Evolutionary conservation across 768 basidiomycete species (phyloP).

Genomic region (Rhizopogon roseolus): DNA sequence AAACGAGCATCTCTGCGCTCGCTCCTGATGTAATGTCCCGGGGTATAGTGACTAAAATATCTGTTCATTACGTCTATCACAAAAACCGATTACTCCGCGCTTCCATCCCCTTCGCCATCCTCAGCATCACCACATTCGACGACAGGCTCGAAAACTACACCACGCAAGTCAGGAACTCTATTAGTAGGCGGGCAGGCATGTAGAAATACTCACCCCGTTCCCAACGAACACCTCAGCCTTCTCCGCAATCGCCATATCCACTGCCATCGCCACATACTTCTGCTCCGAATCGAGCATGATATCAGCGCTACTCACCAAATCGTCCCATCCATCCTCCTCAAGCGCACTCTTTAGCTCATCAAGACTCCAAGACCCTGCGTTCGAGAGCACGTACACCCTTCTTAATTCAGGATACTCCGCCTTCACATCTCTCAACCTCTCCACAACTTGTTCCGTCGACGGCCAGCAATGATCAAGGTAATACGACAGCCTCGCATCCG

Average conservation of each 20-base stretch:
- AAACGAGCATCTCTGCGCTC: background rate
- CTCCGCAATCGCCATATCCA: constrained; percentile 59
- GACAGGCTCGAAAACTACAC: constrained; percentile 43
- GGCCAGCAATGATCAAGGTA: constrained; percentile 43
- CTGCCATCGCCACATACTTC: constrained; percentile 42
- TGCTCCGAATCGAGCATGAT: constrained; percentile 41
- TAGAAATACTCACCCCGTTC: constrained; percentile 45
- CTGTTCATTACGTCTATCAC: constrained; percentile 15
- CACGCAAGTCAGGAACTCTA: background rate
- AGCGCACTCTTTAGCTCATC: constrained; percentile 33
- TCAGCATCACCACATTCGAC: constrained; percentile 45
- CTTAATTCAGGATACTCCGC: constrained; percentile 24
- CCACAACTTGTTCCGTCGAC: constrained; percentile 35
- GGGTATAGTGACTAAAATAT: background rate
- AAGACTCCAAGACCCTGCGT: constrained; percentile 43
- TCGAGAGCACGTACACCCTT: constrained; percentile 47
- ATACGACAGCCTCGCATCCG: constrained; percentile 20
- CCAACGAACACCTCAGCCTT: constrained; percentile 57
- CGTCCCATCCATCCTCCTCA: constrained; percentile 44
- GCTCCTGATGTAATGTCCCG: background rate
- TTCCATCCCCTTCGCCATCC: constrained; percentile 40
- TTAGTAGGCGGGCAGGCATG: background rate
- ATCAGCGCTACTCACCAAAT: constrained; percentile 38
- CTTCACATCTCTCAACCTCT: constrained; percentile 30
- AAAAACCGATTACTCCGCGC: constrained; percentile 36